Percentiles rank a stretch among this genome's conserved stretches.
phyloP scores from a whole-genome alignment of 2,329 filamentous ascomycete species.

The Nothophoma quercina region DNA sequence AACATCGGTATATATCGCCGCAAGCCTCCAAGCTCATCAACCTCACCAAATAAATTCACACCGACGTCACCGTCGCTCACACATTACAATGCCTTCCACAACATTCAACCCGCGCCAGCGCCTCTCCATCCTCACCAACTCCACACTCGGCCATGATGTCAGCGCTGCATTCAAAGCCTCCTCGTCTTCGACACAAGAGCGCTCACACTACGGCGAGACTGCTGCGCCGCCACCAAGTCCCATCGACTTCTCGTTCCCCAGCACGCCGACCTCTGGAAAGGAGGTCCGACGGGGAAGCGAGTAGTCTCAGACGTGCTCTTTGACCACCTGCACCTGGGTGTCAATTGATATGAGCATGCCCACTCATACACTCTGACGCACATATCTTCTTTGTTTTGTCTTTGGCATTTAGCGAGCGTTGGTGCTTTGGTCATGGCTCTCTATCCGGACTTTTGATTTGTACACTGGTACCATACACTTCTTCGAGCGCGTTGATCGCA shows the following conservation, averaged over 20 bases:
- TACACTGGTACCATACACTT: background rate
- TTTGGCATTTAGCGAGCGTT: conserved; percentile 7
- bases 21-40: too few relatives aligned
- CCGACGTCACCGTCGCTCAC: background rate
- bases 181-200: conserved; percentile 28
- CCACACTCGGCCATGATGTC: conserved; percentile 51
- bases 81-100: conserved; percentile 39
- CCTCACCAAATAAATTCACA: background rate
- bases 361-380: background rate
- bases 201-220: conserved; percentile 45
- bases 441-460: background rate
- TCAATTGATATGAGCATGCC: background rate
- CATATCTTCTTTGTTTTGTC: background rate
- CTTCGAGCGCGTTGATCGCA: conserved; percentile 2
- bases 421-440: background rate
- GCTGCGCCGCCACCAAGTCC: conserved; percentile 52
- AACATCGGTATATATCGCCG: background rate
- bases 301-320: too few relatives aligned
- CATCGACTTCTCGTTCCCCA: conserved; percentile 51
- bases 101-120: conserved; percentile 49
- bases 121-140: conserved; percentile 52
- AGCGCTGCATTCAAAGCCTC: conserved; percentile 51
- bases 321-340: too few relatives aligned
- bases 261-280: conserved; percentile 42
- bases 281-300: conserved; percentile 33